phyloP scores from a whole-genome alignment of 495 filamentous ascomycete genomes.

The Hypomontagnella submonticulosa region DNA sequence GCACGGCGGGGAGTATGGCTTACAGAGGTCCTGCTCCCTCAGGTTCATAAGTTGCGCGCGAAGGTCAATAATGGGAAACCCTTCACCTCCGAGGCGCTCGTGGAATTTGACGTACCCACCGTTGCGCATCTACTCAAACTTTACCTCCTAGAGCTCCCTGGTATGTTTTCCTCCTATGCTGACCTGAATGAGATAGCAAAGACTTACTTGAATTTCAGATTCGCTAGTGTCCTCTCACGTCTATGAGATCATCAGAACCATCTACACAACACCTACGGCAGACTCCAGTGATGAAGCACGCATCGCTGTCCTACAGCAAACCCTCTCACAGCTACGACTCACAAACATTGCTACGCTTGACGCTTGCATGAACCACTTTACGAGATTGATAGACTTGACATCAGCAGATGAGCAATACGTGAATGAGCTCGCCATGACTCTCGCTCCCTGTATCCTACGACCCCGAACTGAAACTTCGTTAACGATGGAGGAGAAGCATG shows the following conservation, averaged over 20 bases:
- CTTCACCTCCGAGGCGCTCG: conserved; percentile 77
- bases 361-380: conserved; percentile 97
- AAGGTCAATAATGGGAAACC: conserved; percentile 89
- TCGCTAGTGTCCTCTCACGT: conserved; percentile 97
- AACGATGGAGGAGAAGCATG: conserved; percentile 94
- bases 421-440: conserved; percentile 75
- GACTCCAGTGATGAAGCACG: conserved; percentile 74
- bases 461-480: conserved; percentile 86
- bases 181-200: neutral
- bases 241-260: conserved; percentile 98
- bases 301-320: conserved; percentile 93
- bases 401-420: conserved; percentile 93
- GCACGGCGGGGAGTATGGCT: conserved; percentile 93
- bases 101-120: conserved; percentile 90
- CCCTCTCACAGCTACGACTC: conserved; percentile 90
- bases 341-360: conserved; percentile 99
- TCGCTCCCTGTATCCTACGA: conserved; percentile 89
- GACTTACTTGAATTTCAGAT: conserved; percentile 64
- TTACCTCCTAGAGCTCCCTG: conserved; percentile 94
- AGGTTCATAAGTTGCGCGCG: conserved; percentile 85
- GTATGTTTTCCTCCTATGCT: conserved; percentile 60
- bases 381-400: conserved; percentile 93
- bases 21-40: conserved; percentile 84
- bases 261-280: conserved; percentile 86
- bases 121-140: conserved; percentile 94